These are phyloP conservation scores for Pseudogymnoascus sp. DNA, from an alignment of 2,329 filamentous ascomycete species.

Conservation along the genomic window DNA sequence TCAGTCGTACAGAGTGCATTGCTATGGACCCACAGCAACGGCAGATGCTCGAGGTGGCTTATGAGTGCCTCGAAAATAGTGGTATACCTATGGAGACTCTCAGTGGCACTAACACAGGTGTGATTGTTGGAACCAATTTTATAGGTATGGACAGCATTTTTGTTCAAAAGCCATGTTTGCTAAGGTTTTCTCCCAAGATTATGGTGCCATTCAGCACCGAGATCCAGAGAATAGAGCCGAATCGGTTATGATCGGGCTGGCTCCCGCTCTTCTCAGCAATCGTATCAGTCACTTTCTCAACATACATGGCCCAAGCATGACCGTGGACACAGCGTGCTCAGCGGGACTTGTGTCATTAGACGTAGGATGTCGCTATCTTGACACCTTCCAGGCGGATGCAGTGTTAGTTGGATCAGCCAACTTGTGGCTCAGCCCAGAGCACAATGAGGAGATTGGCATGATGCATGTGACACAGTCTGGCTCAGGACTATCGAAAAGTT, in stretches of 20 bases:
- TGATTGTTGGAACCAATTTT: constrained; percentile 25
- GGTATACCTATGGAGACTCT: constrained; percentile 29
- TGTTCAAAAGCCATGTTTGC: not conserved
- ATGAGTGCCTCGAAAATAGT: constrained; percentile 24
- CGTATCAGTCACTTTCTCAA: constrained; percentile 48
- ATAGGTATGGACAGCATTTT: constrained; percentile 24
- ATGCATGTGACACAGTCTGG: constrained; percentile 36
- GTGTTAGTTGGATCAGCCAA: constrained; percentile 31
- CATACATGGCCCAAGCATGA: constrained; percentile 27
- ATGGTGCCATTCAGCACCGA: constrained; percentile 25
- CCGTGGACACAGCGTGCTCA: constrained; percentile 22
- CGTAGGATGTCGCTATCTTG: constrained; percentile 14
- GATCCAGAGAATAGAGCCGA: not conserved
- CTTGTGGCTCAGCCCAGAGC: constrained; percentile 17
- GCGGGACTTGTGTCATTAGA: constrained; percentile 27
- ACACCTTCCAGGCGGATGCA: not conserved
- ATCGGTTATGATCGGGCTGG: not conserved
- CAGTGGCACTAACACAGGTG: constrained; percentile 26
- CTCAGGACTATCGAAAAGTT: constrained; percentile 24
- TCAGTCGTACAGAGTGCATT: not conserved
- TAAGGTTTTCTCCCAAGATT: not conserved
- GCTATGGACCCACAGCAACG: constrained; percentile 24
- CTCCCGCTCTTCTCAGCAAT: constrained; percentile 19
- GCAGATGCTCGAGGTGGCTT: constrained; percentile 18
- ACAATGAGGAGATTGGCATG: not conserved